Base-by-base conservation (phyloP, 208 protist genomes). In the Naegleria lovaniensis region DNA sequence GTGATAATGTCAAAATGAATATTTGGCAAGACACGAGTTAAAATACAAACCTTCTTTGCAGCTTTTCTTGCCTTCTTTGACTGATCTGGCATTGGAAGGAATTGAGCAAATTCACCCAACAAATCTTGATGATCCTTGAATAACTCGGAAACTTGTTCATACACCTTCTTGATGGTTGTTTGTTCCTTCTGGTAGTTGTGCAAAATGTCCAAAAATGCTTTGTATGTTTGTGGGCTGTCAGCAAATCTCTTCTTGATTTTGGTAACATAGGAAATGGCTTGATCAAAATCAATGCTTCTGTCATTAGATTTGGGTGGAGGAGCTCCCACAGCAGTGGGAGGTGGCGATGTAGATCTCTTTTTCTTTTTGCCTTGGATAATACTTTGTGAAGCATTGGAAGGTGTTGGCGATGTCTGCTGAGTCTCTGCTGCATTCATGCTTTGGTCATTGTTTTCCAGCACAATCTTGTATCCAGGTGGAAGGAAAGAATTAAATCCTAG, bases 401-500 rank as follows among this genome's bases (percentile, higher is more conserved):
- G 88, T 41, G 88, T 83, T 92, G 87, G 29, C 39, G 39, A 33
- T 51, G 83, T 33, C 36, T 75, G 84, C 89, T 75, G 33, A 38
- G 5, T 36, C 52, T 13, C 52, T 58, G 29, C 84, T 84, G 67
- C 41, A 48, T 5, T 79, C 76, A 58, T 40, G 41, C n/a, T 88
- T 75, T 59, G 33, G 5, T 89, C 91, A 55, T 93, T 91, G 0
- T 92, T 52, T 38, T 22, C 76, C 40, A 93, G 39, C 84, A 94
- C 93, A 67, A 97, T 97, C 83, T 93, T 92, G 92, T 94, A 97
- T 51, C 93, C 95, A 15, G 92, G 92, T 48, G 96, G 96, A 19
- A 97, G 92, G 90, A 97, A 97, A 5, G 95, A 96, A 93, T 97
- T 97, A 92, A 97, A 97, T 48, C 83, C 95, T 6, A 94, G 89